Evolutionary conservation across 1,139 yeast genomes (phyloP).

Genomic region (Casaregolazyma lundiana): DNA sequence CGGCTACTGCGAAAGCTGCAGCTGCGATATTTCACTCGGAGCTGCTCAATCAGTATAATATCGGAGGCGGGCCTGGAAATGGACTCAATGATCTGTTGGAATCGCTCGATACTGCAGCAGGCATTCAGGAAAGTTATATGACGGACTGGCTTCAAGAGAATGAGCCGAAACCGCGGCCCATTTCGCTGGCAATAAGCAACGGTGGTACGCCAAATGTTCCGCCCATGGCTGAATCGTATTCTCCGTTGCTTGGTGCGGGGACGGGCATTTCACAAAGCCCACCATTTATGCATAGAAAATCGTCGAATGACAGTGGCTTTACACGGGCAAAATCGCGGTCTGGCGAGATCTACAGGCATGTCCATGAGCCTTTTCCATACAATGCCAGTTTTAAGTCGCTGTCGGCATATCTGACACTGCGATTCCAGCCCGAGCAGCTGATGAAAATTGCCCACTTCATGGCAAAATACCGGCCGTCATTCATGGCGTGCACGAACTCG

Average conservation of each 20-base stretch:
- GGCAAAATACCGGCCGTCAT: slow-evolving; percentile 86
- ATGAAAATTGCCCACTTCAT: slow-evolving; percentile 82
- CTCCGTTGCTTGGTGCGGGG: slow-evolving; percentile 7
- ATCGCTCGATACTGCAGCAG: slow-evolving; percentile 11
- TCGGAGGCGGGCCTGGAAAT: slow-evolving; percentile 13
- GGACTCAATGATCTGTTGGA: slow-evolving; percentile 9
- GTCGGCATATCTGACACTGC: slow-evolving; percentile 62
- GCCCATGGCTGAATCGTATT: slow-evolving; percentile 7
- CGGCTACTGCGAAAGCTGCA: slow-evolving; percentile 6
- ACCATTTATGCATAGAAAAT: neutral
- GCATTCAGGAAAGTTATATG: slow-evolving; percentile 5
- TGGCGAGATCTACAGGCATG: slow-evolving; percentile 72
- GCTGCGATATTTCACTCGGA: slow-evolving; percentile 15
- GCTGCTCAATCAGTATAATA: slow-evolving; percentile 16
- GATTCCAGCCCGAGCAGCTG: slow-evolving; percentile 68
- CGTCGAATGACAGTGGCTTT: neutral
- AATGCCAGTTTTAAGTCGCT: slow-evolving; percentile 87
- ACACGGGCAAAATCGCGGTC: slow-evolving; percentile 40
- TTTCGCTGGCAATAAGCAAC: slow-evolving; percentile 25
- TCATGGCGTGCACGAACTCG: slow-evolving; percentile 87
- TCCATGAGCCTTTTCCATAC: slow-evolving; percentile 73
- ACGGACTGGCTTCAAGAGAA: slow-evolving; percentile 21
- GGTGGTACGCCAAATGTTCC: slow-evolving; percentile 2
- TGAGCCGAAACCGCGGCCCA: slow-evolving; percentile 23
- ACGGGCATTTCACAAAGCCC: neutral